Evolutionary conservation across 495 filamentous ascomycete species (phyloP).

Genomic region (Penicillium odoratum): DNA sequence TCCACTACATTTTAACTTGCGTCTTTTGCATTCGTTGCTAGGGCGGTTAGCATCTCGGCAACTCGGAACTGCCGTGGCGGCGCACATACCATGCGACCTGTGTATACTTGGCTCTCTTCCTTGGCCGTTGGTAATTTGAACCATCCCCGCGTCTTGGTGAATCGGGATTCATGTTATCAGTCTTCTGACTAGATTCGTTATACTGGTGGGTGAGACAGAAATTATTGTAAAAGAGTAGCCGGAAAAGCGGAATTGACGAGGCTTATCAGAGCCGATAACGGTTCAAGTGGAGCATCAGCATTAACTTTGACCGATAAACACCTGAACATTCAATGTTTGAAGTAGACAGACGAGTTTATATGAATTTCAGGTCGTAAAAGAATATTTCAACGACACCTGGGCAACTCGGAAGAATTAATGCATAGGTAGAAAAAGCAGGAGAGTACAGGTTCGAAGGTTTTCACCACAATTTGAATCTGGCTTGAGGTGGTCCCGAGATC

Average conservation of each 20-base stretch:
- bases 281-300: background rate
- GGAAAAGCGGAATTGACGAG: slow-evolving; percentile 3
- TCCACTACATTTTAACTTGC: slow-evolving; percentile 91
- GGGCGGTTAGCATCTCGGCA: slow-evolving; percentile 11
- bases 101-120: slow-evolving; percentile 37
- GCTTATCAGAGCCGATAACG: background rate
- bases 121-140: background rate
- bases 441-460: no score
- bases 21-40: slow-evolving; percentile 82
- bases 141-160: background rate
- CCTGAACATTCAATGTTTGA: no score
- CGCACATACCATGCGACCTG: slow-evolving; percentile 37
- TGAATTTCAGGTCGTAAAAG: background rate
- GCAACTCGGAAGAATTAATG: no score
- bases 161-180: background rate
- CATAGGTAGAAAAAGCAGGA: no score
- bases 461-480: no score
- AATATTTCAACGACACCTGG: background rate
- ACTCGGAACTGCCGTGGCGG: background rate
- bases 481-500: no score
- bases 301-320: background rate
- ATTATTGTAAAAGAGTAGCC: background rate
- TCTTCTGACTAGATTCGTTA: background rate
- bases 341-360: background rate
- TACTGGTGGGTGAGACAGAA: background rate